Evolutionary conservation across 257 asterid genomes (phyloP).

Genomic region (Henckelia pumila): DNA sequence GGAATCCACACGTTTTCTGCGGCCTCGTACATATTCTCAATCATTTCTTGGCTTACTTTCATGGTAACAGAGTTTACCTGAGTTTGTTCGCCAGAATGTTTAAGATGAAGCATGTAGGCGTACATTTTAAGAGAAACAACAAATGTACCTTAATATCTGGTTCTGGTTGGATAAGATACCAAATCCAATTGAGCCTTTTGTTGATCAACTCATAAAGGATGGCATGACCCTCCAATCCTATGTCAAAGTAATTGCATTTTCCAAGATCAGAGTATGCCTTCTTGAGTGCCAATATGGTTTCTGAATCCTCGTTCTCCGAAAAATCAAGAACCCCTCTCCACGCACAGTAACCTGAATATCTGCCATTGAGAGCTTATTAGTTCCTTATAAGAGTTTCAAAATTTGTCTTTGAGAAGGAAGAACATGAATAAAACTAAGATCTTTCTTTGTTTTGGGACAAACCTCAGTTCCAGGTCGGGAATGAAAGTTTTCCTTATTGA

Average conservation of each 20-base stretch:
- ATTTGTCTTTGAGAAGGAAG: not conserved
- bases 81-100: slow-evolving; percentile 9
- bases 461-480: slow-evolving; percentile 70
- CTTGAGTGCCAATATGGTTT: slow-evolving; percentile 53
- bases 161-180: slow-evolving; percentile 78
- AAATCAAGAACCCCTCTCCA: slow-evolving; percentile 89
- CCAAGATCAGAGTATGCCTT: slow-evolving; percentile 72
- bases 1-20: slow-evolving; percentile 72
- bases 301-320: slow-evolving; percentile 43
- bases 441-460: slow-evolving; percentile 15
- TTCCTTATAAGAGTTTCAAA: not conserved
- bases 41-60: slow-evolving; percentile 53
- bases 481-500: slow-evolving; percentile 54
- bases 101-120: no score
- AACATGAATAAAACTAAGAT: not conserved
- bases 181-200: slow-evolving; percentile 72
- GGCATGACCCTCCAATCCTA: slow-evolving; percentile 55
- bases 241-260: slow-evolving; percentile 57
- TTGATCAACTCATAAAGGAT: slow-evolving; percentile 57
- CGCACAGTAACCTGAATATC: slow-evolving; percentile 84
- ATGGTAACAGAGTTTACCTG: slow-evolving; percentile 72
- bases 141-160: slow-evolving; percentile 56
- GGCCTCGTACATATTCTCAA: slow-evolving; percentile 49
- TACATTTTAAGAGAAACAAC: not conserved
- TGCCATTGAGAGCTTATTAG: slow-evolving; percentile 17